Conservation (phyloP, 192 early-diverging fungal species). For the Coemansia sp. region DNA sequence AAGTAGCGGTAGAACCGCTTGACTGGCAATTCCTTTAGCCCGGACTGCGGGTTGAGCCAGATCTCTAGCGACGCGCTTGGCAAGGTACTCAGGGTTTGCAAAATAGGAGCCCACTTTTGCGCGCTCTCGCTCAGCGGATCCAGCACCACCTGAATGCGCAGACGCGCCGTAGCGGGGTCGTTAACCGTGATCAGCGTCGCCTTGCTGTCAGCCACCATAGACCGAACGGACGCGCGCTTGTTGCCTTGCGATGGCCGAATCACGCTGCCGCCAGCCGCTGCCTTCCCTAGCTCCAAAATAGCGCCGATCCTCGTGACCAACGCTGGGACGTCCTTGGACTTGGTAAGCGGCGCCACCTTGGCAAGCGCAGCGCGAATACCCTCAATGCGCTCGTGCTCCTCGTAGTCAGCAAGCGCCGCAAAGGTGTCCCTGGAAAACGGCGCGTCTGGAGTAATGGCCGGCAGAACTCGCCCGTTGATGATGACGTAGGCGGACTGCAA, state of each 20-base stretch:
- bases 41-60: slow-evolving; percentile 63
- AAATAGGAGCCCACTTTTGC: slow-evolving; percentile 76
- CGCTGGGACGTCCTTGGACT: background rate
- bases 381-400: slow-evolving; percentile 58
- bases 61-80: slow-evolving; percentile 70
- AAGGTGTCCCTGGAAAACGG: slow-evolving; percentile 64
- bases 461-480: slow-evolving; percentile 68
- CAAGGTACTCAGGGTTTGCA: slow-evolving; percentile 68
- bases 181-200: slow-evolving; percentile 9
- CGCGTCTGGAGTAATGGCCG: slow-evolving; percentile 37
- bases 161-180: slow-evolving; percentile 16
- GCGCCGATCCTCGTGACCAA: slow-evolving; percentile 23
- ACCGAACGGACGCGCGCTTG: slow-evolving; percentile 13
- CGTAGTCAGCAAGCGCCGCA: slow-evolving; percentile 61
- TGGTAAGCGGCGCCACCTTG: background rate
- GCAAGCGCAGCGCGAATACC: slow-evolving; percentile 25
- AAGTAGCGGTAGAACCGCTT: slow-evolving; percentile 93
- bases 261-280: slow-evolving; percentile 16
- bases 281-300: slow-evolving; percentile 26
- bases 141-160: slow-evolving; percentile 61
- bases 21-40: slow-evolving; percentile 70
- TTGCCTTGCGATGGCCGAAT: slow-evolving; percentile 14
- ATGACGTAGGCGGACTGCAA: slow-evolving; percentile 43
- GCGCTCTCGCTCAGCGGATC: slow-evolving; percentile 81
- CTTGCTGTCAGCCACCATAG: slow-evolving; percentile 6